Evolutionary conservation across 768 basidiomycete species (phyloP).

Genomic region (Kwoniella sp.): DNA sequence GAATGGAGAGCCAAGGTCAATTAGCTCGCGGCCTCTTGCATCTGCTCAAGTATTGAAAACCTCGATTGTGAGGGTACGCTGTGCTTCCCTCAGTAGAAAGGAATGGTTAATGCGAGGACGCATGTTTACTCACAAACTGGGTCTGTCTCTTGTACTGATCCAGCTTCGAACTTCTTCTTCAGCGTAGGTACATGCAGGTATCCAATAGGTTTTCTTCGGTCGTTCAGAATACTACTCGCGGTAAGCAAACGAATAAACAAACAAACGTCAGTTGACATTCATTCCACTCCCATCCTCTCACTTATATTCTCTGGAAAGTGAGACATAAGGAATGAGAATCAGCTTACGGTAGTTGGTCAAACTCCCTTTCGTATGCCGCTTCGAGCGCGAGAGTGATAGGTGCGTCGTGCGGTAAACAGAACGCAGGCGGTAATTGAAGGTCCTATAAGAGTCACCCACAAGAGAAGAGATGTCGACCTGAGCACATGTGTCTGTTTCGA

Average conservation of each 20-base stretch:
- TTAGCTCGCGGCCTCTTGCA: neutral
- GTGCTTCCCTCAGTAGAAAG: too few species aligned
- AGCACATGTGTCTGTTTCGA: too few species aligned
- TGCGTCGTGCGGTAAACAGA: slow-evolving; percentile 72
- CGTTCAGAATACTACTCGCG: slow-evolving; percentile 69
- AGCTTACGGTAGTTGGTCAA: slow-evolving; percentile 82
- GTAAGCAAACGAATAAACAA: too few species aligned
- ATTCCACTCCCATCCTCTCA: too few species aligned
- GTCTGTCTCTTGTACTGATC: slow-evolving; percentile 72
- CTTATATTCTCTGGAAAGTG: too few species aligned
- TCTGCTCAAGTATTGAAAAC: too few species aligned
- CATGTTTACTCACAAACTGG: slow-evolving; percentile 60
- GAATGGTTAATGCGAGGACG: neutral
- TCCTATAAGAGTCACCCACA: slow-evolving; percentile 34
- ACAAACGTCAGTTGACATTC: too few species aligned
- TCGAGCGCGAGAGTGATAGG: slow-evolving; percentile 76
- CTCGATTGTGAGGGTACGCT: too few species aligned
- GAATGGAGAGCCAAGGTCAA: neutral
- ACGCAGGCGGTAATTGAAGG: slow-evolving; percentile 70
- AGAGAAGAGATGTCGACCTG: too few species aligned
- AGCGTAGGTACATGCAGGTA: slow-evolving; percentile 77
- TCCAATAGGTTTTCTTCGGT: slow-evolving; percentile 72
- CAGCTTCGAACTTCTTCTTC: slow-evolving; percentile 77
- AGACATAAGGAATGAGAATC: neutral
- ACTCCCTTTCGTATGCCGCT: slow-evolving; percentile 88